Evolutionary conservation across 2,329 filamentous ascomycete genomes (phyloP), one percentile per base, ranked within the genome.

Genomic region (Emericellopsis atlantica): DNA sequence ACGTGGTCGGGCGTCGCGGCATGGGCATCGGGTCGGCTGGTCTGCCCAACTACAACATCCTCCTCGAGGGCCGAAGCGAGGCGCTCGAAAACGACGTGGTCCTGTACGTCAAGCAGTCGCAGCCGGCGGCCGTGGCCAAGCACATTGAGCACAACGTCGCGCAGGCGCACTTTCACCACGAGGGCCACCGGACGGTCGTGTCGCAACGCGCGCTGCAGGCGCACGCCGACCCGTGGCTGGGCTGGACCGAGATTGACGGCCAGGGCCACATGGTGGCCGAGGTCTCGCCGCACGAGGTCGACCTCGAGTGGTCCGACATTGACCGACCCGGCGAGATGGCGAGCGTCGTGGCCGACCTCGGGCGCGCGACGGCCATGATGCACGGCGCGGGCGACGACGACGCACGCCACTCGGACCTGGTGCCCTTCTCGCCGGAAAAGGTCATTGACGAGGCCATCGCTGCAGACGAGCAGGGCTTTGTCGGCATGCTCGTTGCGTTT

Each of bases 1-100:
- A 41, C 40, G 26, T 41, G 8, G 40, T 41, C 5, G 40, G 40
- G n/a, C 33, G 40, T 6, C 40, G 23, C 12, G 40, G 40, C 8
- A 33, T 41, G 14, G 40, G 33, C 34, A 41, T 41, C 24, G 40
- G 40, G 11, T 41, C 40, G 9, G 40, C 33, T 12, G 40, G 40
- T 10, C 34, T 41, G 24, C 40, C 40, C 11, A 24, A 15, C 11
- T 37, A 36, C 40, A 41, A 41, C 34, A 21, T 41, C 10, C 33
- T 41, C 4, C 40, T 41, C 32, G 40, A 37, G 23, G 40, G 40
- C n/a, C n/a, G 23, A 4, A 41, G 21, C 33, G 40, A 41, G 33
- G 40, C 40, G 5, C 34, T 41, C 32, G 40, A 41, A 33, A 41
- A 37, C 24, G 40, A 41, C 33, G 24, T 41, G 21, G 40, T 41